Evolutionary conservation across 176 grass and related monocot genomes (phyloP), one percentile per base, ranked within the genome.

Genomic region (Rhipidocladum racemiflorum): DNA sequence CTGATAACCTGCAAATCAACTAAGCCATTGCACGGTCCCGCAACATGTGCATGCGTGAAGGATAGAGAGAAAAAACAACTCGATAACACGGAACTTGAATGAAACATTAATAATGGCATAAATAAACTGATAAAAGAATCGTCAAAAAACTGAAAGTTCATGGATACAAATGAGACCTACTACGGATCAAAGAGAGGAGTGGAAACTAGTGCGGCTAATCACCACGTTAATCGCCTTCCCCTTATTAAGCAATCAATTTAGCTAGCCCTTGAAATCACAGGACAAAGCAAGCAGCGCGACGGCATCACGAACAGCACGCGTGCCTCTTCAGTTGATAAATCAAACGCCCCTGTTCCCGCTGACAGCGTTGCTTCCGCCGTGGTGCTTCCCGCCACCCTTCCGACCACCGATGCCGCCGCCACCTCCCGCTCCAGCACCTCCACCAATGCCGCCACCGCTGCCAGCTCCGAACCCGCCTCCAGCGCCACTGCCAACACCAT

Each of bases 321-420:
- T 2, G 0, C 0, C 3, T 8, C 3, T 24, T 68, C 27, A 45
- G 2, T 39, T 42, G 27, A 75, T 21, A 75, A 17, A 70, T 53
- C 18, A 77, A 67, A 70, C 46, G 51, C 1, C 7, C 10, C 14
- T 49, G 4, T 42, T 61, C n/a, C 72, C 14, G 0, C 64, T 70
- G 4, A 24, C 60, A 15, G 40, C 10, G 17, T 50, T 54, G 40
- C 24, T 42, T 29, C 74, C 44, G 1, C 56, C 45, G 1, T 59
- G 60, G 34, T 77, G 32, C 48, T 87, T 78, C 7, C 78, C 70
- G 12, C 70, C 59, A 65, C 36, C 38, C 6, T 73, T 88, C 0
- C 20, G 64, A 2, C 7, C 55, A 0, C 65, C 30, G 0, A 35
- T 11, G 1, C 85, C 36, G 1, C 0, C 30, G 2, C 54, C 53